A percentile compares a stretch with the other conserved stretches of the same genome.
phyloP scores from a whole-genome alignment of 2,329 filamentous ascomycete genomes.

The Diplodia mutila region DNA sequence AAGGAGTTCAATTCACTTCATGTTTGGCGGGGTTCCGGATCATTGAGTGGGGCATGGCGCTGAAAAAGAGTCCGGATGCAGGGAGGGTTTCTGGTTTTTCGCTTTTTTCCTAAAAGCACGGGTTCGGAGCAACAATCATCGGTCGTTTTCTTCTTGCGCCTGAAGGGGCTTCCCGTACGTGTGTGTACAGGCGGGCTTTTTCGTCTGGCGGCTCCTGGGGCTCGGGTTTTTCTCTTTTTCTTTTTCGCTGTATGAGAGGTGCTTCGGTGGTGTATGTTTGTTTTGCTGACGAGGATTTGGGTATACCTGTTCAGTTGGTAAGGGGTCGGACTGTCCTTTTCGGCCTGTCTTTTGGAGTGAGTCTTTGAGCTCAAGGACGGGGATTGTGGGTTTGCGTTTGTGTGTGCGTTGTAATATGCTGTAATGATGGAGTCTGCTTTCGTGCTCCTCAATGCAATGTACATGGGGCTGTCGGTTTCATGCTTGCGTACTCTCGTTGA shows the following conservation, averaged over 20 bases:
- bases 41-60: constrained; percentile 1
- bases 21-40: constrained; percentile 9
- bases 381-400: background rate
- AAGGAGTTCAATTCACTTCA: constrained; percentile 9
- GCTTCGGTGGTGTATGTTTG: constrained; percentile 1
- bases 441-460: background rate
- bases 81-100: background rate
- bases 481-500: background rate
- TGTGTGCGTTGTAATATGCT: background rate
- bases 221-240: background rate
- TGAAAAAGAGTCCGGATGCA: constrained; percentile 6
- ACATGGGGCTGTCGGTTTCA: background rate
- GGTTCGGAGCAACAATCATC: constrained; percentile 6
- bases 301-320: background rate
- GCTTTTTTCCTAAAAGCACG: background rate
- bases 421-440: constrained; percentile 1
- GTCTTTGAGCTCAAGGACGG: background rate
- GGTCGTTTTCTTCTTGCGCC: background rate
- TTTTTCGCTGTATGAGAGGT: background rate
- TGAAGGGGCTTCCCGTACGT: background rate
- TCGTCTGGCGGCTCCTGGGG: background rate
- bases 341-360: background rate
- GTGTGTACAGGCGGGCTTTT: background rate
- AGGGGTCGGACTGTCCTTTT: background rate
- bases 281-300: background rate